Evolutionary conservation across 2,329 filamentous ascomycete genomes (phyloP), one percentile per base, ranked within the genome.

Genomic region (Phialophora chinensis): DNA sequence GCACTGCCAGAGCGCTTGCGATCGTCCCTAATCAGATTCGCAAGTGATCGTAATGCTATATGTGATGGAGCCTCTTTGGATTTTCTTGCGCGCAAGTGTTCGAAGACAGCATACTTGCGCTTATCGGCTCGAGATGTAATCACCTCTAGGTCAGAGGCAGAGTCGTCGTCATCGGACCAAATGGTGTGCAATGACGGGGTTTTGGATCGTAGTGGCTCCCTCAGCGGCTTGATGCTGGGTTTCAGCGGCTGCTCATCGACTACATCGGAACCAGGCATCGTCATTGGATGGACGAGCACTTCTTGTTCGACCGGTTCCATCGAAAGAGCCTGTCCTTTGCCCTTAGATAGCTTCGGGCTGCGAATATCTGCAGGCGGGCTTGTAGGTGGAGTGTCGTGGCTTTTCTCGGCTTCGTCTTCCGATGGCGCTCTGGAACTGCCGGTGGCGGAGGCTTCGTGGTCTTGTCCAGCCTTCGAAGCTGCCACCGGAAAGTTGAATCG

Each of bases 11-110:
- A 66, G 81, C 84, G 60, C 74, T 75, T 72, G 20, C 78, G 57
- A 75, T 72, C 73, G 75, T 82, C 80, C 58, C 85, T 89, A 5
- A 89, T 90, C 25, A 95, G 78, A 68, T 92, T 88, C 2, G 92
- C 92, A 14, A 96, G 85, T 64, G 87, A 86, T 66, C 90, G 90
- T n/a, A 95, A 81, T 17, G 85, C 86, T 29, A 89, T 84, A 66
- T 94, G 80, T 0, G 90, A 87, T 29, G 83, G 82, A 1, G 86
- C 81, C 72, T 91, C 88, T 60, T 87, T 83, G n/a, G 84, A 79
- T 74, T 87, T 87, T 74, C 85, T 87, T 58, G 82, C 80, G 0
- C 89, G 90, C 2, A 90, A 77, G 17, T 86, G 88, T 73, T 92
- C 87, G 71, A 96, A 93, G 2, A 92, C 85, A n/a, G 83, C 79